These are phyloP conservation scores for Labyrinthula sp. DNA, from an alignment of 352 stramenopile species.

Conservation along the genomic window DNA sequence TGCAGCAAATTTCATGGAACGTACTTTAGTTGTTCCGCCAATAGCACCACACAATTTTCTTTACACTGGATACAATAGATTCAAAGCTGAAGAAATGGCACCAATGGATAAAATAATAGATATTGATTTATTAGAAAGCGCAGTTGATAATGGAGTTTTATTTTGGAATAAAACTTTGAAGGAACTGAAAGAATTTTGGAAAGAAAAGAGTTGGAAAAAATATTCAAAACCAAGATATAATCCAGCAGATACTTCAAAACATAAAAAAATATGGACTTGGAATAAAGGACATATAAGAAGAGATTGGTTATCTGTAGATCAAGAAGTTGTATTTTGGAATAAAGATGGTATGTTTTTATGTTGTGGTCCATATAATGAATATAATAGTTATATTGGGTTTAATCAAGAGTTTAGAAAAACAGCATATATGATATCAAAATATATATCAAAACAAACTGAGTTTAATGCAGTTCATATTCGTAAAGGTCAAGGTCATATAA, in stretches of 20 bases:
- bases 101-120: constrained; percentile 19
- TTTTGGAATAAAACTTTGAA: too few species aligned
- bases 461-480: constrained; percentile 27
- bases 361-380: constrained; percentile 15
- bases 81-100: constrained; percentile 1
- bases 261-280: constrained; percentile 1
- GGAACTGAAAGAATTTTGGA: too few species aligned
- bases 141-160: constrained; percentile 16
- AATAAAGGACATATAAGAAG: constrained; percentile 9
- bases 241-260: constrained; percentile 4
- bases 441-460: neutral
- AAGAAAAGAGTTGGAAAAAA: too few species aligned
- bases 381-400: constrained; percentile 19
- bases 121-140: constrained; percentile 7
- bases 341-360: constrained; percentile 26
- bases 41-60: constrained; percentile 17
- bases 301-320: constrained; percentile 4
- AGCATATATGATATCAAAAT: too few species aligned
- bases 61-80: constrained; percentile 20
- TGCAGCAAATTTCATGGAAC: constrained; percentile 23
- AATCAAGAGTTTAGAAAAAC: constrained; percentile 17
- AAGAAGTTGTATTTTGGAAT: constrained; percentile 26
- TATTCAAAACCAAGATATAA: constrained; percentile 19
- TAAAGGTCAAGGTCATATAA: constrained; percentile 10
- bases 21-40: constrained; percentile 21